Evolutionary conservation across 148 eudicot genomes (phyloP), one percentile per base, ranked within the genome.

Genomic region (Silene conica): DNA sequence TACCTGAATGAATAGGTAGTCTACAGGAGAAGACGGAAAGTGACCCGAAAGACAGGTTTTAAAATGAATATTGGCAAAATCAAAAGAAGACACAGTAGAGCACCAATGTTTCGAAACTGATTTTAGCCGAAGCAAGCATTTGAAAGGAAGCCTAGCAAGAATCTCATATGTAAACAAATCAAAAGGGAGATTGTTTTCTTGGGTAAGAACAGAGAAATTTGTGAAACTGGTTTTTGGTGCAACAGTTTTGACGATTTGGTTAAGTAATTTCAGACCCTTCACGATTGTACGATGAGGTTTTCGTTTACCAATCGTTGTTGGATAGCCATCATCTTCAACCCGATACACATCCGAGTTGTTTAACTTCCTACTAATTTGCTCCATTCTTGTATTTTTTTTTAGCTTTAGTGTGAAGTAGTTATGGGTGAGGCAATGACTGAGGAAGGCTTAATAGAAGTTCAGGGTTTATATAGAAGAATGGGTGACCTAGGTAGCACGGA

Each of bases 1-100:
- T n/a, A 64, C 79, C 56, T 75, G 75, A 63, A 80, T 71, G 16
- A 80, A 70, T 6, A 80, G 68, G 55, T 57, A 80, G 31, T 80
- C 82, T 7, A 80, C 7, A 8, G 75, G 60, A 3, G 72, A 70
- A 70, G 61, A 54, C 45, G 74, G 63, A 14, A 1, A 14, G 1
- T 58, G 64, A 56, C n/a, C 45, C 1, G 72, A 46, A 8, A 71
- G 31, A 64, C 67, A 21, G 20, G 15, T 31, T 75, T 31, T 75
- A 16, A 71, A 71, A 1, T 71, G 71, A 10, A 72, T 31, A 26
- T 71, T 70, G 61, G 79, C 75, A 48, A 80, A 80, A 57, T 71
- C 82, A 21, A 28, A 46, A 64, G 82, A 80, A 21, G 81, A 67
- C 20, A 73, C 73, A 31, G 67, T 69, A 10, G 67, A 43, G 3